Base-by-base conservation (phyloP, 2,329 filamentous ascomycete species). In the Fusarium brachygibbosum region DNA sequence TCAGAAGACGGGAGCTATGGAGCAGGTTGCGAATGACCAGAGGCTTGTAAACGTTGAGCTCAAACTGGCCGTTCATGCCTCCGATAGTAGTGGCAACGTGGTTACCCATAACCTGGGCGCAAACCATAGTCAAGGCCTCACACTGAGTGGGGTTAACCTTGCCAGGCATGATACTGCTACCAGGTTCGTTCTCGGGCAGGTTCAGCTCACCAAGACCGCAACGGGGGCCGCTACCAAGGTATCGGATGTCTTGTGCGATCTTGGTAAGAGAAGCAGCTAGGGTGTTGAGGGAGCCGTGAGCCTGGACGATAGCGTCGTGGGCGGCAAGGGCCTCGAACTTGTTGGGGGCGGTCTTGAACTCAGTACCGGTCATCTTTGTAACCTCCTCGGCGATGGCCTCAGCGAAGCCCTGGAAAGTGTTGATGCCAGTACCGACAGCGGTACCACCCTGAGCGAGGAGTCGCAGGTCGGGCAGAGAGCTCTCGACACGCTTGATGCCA, bases 81-180 rank as follows among this genome's bases (percentile, higher is more conserved):
- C 94, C 93, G 75, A 98, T 93, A 31, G 95, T 98, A 65, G 93
- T 90, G 37, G 96, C 93, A 55, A 94, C 91, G 79, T 98, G 90
- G 87, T 99, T 99, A 77, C 96, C 96, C 88, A 98, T 97, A 67
- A 99, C 95, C 83, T 99, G 96, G 21, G 93, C 90, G 85, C 95
- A 98, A 65, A 98, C 86, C 96, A 99, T 99, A 75, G 96, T 98
- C 80, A 99, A 85, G 66, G 94, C 93, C 86, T 99, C 96, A 83
- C 94, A 97, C 84, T 99, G 96, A 32, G 96, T 99, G 32, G 96
- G 96, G 86, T 99, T 99, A 80, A 99, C 96, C 86, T 99, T 99
- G 77, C 96, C 96, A 44, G 96, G 96, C 96, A 99, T 99, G 86
- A 99, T 98, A 75, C 93, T 97, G 77, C 92, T 96, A 70, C 95